Conservation (phyloP, 345 rosid genomes). For the Melaleuca quinquenervia region DNA sequence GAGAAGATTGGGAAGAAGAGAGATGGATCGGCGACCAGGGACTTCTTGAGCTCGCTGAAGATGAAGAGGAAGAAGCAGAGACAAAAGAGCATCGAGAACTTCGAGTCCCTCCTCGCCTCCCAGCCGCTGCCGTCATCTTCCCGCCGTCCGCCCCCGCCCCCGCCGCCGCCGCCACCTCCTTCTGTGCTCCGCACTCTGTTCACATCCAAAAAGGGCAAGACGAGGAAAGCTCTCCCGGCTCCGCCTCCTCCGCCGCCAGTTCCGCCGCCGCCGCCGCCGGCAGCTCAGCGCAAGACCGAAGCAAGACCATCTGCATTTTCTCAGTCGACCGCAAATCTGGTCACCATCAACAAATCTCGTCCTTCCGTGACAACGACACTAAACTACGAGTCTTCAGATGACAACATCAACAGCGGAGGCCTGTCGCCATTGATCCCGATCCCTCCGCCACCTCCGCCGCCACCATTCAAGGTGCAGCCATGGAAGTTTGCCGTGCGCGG, state of each 20-base stretch:
- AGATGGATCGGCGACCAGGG: constrained; percentile 42
- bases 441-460: constrained; percentile 81
- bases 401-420: constrained; percentile 23
- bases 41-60: constrained; percentile 37
- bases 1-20: constrained; percentile 63
- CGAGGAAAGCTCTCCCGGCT: constrained; percentile 28
- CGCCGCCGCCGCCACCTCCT: constrained; percentile 34
- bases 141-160: constrained; percentile 24
- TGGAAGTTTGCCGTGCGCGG: constrained; percentile 56
- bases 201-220: constrained; percentile 51
- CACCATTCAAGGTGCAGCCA: constrained; percentile 57
- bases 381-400: constrained; percentile 7
- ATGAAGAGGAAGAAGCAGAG: constrained; percentile 61
- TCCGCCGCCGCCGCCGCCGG: constrained; percentile 34
- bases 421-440: constrained; percentile 44
- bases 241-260: constrained; percentile 43
- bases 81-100: constrained; percentile 78
- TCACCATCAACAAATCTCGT: constrained; percentile 8
- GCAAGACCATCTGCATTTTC: background rate
- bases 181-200: constrained; percentile 43
- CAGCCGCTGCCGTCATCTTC: background rate
- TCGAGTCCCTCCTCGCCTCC: constrained; percentile 42
- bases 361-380: constrained; percentile 16
- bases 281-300: constrained; percentile 16
- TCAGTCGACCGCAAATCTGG: constrained; percentile 9